Conservation (phyloP, 1,284 basidiomycete genomes). For the Entoloma clypeatum region DNA sequence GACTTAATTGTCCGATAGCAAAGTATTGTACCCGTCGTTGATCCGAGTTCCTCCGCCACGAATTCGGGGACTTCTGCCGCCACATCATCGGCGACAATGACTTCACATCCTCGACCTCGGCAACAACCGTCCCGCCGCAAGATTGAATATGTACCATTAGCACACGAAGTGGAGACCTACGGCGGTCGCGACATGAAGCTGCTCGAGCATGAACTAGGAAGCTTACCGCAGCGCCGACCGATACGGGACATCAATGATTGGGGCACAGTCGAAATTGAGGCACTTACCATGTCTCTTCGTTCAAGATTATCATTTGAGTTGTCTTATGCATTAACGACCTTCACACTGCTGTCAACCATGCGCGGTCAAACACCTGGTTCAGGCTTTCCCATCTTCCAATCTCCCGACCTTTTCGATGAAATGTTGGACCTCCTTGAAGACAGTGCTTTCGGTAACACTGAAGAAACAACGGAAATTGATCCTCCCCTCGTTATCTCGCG, state of each 20-base stretch:
- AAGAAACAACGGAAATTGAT: slow-evolving; percentile 35
- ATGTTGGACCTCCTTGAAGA: slow-evolving; percentile 86
- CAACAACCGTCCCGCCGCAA: slow-evolving; percentile 65
- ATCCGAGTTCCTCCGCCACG: slow-evolving; percentile 21
- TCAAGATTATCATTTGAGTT: slow-evolving; percentile 83
- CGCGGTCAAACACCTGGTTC: slow-evolving; percentile 55
- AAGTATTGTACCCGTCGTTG: slow-evolving; percentile 22
- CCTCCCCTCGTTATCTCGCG: slow-evolving; percentile 28
- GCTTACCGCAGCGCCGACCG: slow-evolving; percentile 46
- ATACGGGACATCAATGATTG: slow-evolving; percentile 75
- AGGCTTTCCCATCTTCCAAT: slow-evolving; percentile 73
- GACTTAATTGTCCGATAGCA: slow-evolving; percentile 29
- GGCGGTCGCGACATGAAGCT: slow-evolving; percentile 81
- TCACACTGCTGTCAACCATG: slow-evolving; percentile 83
- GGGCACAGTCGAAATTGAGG: slow-evolving; percentile 87
- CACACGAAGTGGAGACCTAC: slow-evolving; percentile 71
- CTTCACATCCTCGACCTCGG: slow-evolving; percentile 31
- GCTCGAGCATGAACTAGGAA: slow-evolving; percentile 64
- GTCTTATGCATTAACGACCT: slow-evolving; percentile 86
- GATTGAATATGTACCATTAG: slow-evolving; percentile 88
- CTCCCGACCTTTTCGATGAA: slow-evolving; percentile 84
- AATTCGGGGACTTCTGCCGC: slow-evolving; percentile 17
- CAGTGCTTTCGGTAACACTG: slow-evolving; percentile 62
- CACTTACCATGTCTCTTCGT: slow-evolving; percentile 84
- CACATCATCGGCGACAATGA: slow-evolving; percentile 21